These are phyloP conservation scores for Trichoderma gracile DNA, from an alignment of 2,329 filamentous ascomycete species.

Conservation along the genomic window DNA sequence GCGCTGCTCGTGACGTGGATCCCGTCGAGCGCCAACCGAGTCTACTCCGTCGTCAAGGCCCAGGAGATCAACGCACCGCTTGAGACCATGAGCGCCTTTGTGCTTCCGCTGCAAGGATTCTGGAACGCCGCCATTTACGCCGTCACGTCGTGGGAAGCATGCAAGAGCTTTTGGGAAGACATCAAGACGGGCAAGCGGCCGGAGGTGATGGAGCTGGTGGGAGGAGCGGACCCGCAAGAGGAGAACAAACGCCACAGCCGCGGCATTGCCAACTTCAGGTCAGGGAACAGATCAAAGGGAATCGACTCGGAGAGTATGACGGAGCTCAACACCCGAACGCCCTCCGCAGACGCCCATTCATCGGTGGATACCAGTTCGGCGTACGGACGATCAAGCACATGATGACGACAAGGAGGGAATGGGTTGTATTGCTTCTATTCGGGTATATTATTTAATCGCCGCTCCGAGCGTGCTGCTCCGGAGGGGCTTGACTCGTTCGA, in stretches of 20 bases:
- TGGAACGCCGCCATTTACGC: conserved; percentile 82
- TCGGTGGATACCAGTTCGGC: conserved; percentile 8
- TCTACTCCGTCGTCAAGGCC: conserved; percentile 66
- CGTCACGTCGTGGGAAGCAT: conserved; percentile 66
- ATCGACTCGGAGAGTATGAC: conserved; percentile 24
- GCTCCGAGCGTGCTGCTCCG: conserved; percentile 6
- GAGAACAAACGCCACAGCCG: conserved; percentile 24
- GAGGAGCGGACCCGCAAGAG: conserved; percentile 30
- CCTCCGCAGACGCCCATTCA: conserved; percentile 14
- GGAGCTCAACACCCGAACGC: conserved; percentile 20
- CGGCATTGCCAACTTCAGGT: conserved; percentile 19
- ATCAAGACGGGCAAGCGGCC: conserved; percentile 36
- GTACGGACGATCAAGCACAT: conserved; percentile 14
- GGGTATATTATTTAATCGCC: conserved; percentile 23
- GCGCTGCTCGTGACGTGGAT: conserved; percentile 74
- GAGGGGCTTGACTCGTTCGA: background rate
- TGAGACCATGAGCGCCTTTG: conserved; percentile 69
- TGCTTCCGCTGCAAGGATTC: conserved; percentile 78
- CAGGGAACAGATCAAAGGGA: conserved; percentile 10
- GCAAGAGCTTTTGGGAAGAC: conserved; percentile 50
- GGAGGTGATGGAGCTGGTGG: conserved; percentile 40
- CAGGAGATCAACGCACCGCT: conserved; percentile 57
- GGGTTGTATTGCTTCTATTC: conserved; percentile 17
- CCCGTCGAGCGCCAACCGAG: conserved; percentile 73
- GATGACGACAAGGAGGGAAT: background rate